Base-by-base conservation (phyloP, 345 rosid genomes). In the Citrus unshiu region DNA sequence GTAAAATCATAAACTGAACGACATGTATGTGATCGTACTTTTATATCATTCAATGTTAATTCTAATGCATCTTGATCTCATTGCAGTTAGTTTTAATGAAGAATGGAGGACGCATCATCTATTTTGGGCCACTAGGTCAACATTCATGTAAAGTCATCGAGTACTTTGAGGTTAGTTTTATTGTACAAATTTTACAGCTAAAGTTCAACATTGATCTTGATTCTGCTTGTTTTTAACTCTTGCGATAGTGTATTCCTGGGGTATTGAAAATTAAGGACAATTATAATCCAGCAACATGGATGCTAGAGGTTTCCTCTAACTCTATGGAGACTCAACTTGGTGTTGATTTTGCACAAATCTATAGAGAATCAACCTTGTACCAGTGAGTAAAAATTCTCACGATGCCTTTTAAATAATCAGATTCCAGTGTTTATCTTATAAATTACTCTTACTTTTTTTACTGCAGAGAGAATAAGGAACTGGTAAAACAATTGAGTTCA, bases 211-310 rank as follows among this genome's bases (percentile, higher is more conserved):
- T 49, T 10, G 5, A 22, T 67, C 37, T 34, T 27, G 19, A 65
- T 9, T 24, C 49, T 56, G 27, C 19, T 79, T 43, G 2, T 27
- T 1, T 74, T 67, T n/a, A 14, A 65, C 67, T 5, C 73, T 34
- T 61, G 6, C 46, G 35, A 68, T 75, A 84, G 90, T 57, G 61
- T 30, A 82, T 85, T 74, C 81, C 68, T 18, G 89, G 90, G 69
- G 83, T 83, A 35, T 78, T 84, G 3, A 81, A 82, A 51, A 80
- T 88, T 63, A 84, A 79, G 79, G 82, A 81, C 8, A 85, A 85
- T 58, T 73, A 78, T 73, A 90, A 86, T 79, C 93, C 91, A 22
- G 85, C 90, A 12, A 86, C 93, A 25, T 88, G 89, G 91, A 79
- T 88, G 85, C 78, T 88, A 22, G 87, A 90, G 61, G 79, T 88